Percentiles rank a stretch among this genome's conserved stretches.
phyloP scores from a whole-genome alignment of 768 basidiomycete genomes.

The Tulasnella sp. region DNA sequence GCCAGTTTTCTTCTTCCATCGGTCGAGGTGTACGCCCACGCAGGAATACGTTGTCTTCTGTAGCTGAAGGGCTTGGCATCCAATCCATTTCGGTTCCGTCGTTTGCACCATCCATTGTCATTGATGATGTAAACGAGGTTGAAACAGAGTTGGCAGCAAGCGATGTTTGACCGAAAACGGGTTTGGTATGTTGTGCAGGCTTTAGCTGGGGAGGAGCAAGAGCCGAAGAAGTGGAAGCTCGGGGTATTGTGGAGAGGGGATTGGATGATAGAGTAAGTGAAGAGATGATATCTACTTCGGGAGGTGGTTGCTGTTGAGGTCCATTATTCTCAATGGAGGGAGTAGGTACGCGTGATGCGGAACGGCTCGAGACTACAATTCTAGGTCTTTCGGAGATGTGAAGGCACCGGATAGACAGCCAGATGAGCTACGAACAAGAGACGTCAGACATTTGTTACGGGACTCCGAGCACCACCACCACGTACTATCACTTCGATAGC shows the following conservation, averaged over 20 bases:
- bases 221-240: neutral
- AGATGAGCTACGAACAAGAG: neutral
- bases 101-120: neutral
- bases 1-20: constrained; percentile 7
- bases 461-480: neutral
- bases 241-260: constrained; percentile 10
- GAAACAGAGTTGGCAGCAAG: neutral
- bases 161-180: constrained; percentile 25
- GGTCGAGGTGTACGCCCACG: neutral
- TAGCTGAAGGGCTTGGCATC: neutral
- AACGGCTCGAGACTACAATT: neutral
- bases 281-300: neutral
- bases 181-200: constrained; percentile 19
- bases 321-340: neutral
- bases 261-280: constrained; percentile 14
- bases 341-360: neutral
- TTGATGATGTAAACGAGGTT: neutral
- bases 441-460: neutral
- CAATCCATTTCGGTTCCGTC: constrained; percentile 28
- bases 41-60: neutral
- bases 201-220: neutral
- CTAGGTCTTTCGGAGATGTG: neutral
- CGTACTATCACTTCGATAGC: constrained; percentile 21
- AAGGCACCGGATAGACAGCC: neutral
- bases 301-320: neutral